Evolutionary conservation across 1,284 basidiomycete species (phyloP).

Genomic region (Puccinia coronata): DNA sequence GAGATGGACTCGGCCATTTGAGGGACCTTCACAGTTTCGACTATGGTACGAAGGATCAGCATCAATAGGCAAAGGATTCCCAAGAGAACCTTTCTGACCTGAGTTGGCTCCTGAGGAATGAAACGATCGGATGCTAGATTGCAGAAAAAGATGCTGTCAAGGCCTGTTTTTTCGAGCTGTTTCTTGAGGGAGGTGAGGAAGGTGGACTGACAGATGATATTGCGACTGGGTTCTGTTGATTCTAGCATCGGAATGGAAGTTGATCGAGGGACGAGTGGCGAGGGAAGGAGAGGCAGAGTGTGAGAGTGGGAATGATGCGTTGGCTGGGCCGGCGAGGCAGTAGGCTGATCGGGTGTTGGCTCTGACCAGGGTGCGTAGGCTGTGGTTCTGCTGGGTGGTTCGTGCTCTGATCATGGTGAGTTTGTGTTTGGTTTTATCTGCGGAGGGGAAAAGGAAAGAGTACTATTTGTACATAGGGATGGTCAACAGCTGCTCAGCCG

Average conservation of each 20-base stretch:
- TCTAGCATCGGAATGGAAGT: not conserved
- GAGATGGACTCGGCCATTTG: constrained; percentile 99
- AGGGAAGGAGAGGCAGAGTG: not conserved
- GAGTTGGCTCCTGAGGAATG: not conserved
- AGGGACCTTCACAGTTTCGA: constrained; percentile 86
- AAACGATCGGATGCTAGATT: constrained; percentile 15
- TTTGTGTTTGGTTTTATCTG: not conserved
- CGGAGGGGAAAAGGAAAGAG: no score
- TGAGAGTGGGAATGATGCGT: not conserved
- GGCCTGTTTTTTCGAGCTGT: no score
- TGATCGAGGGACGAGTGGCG: not conserved
- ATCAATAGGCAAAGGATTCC: not conserved
- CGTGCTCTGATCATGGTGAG: constrained; percentile 21
- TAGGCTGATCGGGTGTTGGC: not conserved
- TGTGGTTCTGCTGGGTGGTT: not conserved
- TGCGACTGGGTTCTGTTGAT: not conserved
- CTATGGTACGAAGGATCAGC: constrained; percentile 7
- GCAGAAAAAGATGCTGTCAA: no score
- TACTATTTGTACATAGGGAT: no score
- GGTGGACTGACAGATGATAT: not conserved
- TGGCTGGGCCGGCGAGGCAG: not conserved
- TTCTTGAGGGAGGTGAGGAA: not conserved
- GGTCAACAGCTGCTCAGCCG: no score
- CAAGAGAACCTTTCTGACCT: not conserved
- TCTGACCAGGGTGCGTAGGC: not conserved